Conservation (phyloP, 108 stramenopile species). For the Pseudonitzschia delicatissima region DNA sequence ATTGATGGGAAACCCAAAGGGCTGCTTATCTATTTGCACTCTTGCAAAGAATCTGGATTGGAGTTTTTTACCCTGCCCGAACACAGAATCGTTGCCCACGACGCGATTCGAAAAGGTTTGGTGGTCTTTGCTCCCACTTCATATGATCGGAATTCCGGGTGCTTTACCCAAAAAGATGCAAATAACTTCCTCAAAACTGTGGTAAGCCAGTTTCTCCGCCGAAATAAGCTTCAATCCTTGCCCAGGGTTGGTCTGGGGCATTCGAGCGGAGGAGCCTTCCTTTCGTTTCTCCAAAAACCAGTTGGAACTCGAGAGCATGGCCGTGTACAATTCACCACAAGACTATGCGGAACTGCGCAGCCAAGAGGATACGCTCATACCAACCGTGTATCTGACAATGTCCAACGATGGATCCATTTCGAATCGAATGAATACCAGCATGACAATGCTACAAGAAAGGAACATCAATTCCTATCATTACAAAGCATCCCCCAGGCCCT, state of each 20-base stretch:
- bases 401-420: slow-evolving; percentile 11
- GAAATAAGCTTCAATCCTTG: slow-evolving; percentile 6
- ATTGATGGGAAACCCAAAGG: slow-evolving; percentile 4
- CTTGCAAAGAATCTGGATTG: slow-evolving; percentile 29
- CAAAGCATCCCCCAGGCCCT: slow-evolving; percentile 23
- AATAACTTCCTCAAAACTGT: slow-evolving; percentile 4
- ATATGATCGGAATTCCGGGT: slow-evolving; percentile 26
- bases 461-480: slow-evolving; percentile 10
- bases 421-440: slow-evolving; percentile 11
- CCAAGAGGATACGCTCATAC: slow-evolving; percentile 4
- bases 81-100: slow-evolving; percentile 28
- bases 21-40: slow-evolving; percentile 30
- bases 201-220: slow-evolving; percentile 14
- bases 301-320: slow-evolving; percentile 29
- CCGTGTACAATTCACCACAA: slow-evolving; percentile 27
- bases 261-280: slow-evolving; percentile 30
- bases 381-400: slow-evolving; percentile 32
- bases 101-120: slow-evolving; percentile 25
- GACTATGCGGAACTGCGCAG: not conserved
- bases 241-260: slow-evolving; percentile 25
- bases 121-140: slow-evolving; percentile 33
- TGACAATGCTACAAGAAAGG: not conserved
- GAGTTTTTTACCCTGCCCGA: slow-evolving; percentile 38
- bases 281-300: slow-evolving; percentile 13
- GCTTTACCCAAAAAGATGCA: slow-evolving; percentile 21